Evolutionary conservation across 2,329 filamentous ascomycete genomes (phyloP).

Genomic region (Coniosporium tulheliwenetii): DNA sequence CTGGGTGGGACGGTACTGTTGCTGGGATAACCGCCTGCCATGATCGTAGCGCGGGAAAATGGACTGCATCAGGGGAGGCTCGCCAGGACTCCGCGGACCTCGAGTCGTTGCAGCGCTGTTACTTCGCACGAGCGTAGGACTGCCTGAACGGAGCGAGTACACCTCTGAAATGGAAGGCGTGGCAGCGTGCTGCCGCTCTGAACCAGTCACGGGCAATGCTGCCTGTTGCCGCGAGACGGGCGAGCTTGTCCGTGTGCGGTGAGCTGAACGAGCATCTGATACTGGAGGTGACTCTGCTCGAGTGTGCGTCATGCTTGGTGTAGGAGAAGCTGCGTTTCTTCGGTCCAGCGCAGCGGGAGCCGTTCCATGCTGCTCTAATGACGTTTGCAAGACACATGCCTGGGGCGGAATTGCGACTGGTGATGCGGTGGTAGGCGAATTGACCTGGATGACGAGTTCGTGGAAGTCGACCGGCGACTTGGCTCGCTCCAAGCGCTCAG

Average conservation of each 20-base stretch:
- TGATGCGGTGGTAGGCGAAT: slow-evolving; percentile 8
- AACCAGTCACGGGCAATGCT: no score
- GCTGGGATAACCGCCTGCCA: slow-evolving; percentile 46
- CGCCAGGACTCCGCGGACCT: slow-evolving; percentile 9
- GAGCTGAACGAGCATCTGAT: slow-evolving; percentile 6
- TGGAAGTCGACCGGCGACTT: slow-evolving; percentile 19
- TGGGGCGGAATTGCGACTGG: not conserved
- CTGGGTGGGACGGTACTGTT: slow-evolving; percentile 52
- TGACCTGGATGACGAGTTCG: slow-evolving; percentile 22
- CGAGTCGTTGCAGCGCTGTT: slow-evolving; percentile 17
- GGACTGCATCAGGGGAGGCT: slow-evolving; percentile 40
- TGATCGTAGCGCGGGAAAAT: slow-evolving; percentile 67
- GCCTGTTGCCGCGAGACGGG: no score
- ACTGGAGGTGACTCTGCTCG: slow-evolving; percentile 19
- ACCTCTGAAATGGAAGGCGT: slow-evolving; percentile 18
- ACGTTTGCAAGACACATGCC: not conserved
- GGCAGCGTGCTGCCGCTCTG: slow-evolving; percentile 5
- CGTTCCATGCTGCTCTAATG: not conserved
- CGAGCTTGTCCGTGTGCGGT: no score
- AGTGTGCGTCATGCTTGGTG: slow-evolving; percentile 13
- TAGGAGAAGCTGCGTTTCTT: not conserved
- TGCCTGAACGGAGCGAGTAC: slow-evolving; percentile 5
- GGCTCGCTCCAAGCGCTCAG: slow-evolving; percentile 13
- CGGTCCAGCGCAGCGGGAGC: not conserved
- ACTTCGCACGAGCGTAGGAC: slow-evolving; percentile 18